phyloP scores from a whole-genome alignment of 1,284 basidiomycete genomes.

The Amylostereum chailletii region DNA sequence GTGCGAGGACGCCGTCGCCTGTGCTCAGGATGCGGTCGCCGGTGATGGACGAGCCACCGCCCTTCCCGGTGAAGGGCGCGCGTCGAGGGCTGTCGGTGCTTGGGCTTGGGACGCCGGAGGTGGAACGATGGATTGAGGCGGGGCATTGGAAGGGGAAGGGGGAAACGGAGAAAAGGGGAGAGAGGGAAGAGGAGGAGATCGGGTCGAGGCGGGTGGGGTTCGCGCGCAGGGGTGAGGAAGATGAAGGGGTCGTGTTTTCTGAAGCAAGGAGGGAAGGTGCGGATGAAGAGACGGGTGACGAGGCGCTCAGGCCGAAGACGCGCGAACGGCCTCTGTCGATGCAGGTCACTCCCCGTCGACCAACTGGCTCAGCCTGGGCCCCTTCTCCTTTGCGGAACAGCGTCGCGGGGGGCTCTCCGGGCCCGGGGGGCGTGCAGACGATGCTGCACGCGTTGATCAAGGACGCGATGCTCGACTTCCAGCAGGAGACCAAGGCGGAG shows the following conservation, averaged over 20 bases:
- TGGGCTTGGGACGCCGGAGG: slow-evolving; percentile 40
- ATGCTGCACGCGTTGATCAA: slow-evolving; percentile 53
- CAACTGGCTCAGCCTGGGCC: slow-evolving; percentile 22
- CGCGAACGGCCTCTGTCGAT: slow-evolving; percentile 28
- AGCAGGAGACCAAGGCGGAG: slow-evolving; percentile 55
- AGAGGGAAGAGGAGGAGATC: neutral
- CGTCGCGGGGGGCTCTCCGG: slow-evolving; percentile 17
- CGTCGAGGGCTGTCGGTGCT: slow-evolving; percentile 19
- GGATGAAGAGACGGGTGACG: slow-evolving; percentile 10
- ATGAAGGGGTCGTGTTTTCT: neutral
- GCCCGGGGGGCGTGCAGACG: slow-evolving; percentile 40
- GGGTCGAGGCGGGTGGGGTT: neutral
- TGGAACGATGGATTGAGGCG: slow-evolving; percentile 35
- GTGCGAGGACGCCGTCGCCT: slow-evolving; percentile 36
- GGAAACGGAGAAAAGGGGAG: neutral
- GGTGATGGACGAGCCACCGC: slow-evolving; percentile 8
- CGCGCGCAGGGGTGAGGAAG: slow-evolving; percentile 5
- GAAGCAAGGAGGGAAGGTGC: slow-evolving; percentile 10
- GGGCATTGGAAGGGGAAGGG: slow-evolving; percentile 14
- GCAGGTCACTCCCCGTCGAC: slow-evolving; percentile 53
- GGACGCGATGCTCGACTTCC: slow-evolving; percentile 65
- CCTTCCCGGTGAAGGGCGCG: slow-evolving; percentile 12
- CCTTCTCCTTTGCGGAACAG: slow-evolving; percentile 35
- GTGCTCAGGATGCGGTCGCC: slow-evolving; percentile 29
- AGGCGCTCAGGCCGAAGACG: slow-evolving; percentile 13